phyloP scores from a whole-genome alignment of 1,139 yeast genomes.

The Blastobotrys capitulatus region DNA sequence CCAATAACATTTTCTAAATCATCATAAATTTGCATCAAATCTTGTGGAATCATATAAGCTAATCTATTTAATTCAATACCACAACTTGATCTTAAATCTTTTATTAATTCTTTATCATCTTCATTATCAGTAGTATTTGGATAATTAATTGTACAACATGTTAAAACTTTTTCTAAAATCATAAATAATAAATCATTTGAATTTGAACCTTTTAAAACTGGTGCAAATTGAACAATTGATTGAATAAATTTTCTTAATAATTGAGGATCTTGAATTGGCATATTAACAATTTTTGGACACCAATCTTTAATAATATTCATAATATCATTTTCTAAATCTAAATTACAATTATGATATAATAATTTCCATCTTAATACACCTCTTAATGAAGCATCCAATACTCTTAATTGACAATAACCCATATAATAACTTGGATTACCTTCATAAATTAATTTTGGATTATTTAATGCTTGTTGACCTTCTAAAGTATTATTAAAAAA shows the following conservation, averaged over 20 bases:
- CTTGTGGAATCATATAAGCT: constrained; percentile 92
- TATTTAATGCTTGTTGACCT: constrained; percentile 60
- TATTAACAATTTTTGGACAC: constrained; percentile 69
- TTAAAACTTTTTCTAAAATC: constrained; percentile 79
- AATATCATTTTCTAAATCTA: constrained; percentile 46
- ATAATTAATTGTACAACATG: constrained; percentile 81
- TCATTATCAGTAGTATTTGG: constrained; percentile 53
- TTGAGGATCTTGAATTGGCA: constrained; percentile 75
- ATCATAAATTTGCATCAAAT: constrained; percentile 69
- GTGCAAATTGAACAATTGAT: constrained; percentile 95
- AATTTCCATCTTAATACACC: constrained; percentile 97
- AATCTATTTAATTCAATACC: constrained; percentile 92
- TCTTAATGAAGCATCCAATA: constrained; percentile 83
- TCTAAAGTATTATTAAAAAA: constrained; percentile 64
- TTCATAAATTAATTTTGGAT: constrained; percentile 47
- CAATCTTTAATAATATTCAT: constrained; percentile 64
- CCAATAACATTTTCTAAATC: constrained; percentile 81
- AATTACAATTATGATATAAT: constrained; percentile 67
- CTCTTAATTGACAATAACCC: constrained; percentile 77
- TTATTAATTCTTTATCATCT: constrained; percentile 71
- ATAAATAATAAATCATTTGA: constrained; percentile 59
- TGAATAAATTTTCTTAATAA: constrained; percentile 82
- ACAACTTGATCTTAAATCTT: constrained; percentile 86
- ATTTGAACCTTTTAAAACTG: constrained; percentile 65
- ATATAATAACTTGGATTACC: constrained; percentile 69